These are phyloP conservation scores for Brassica incana DNA, from an alignment of 345 rosid species.

Conservation along the genomic window DNA sequence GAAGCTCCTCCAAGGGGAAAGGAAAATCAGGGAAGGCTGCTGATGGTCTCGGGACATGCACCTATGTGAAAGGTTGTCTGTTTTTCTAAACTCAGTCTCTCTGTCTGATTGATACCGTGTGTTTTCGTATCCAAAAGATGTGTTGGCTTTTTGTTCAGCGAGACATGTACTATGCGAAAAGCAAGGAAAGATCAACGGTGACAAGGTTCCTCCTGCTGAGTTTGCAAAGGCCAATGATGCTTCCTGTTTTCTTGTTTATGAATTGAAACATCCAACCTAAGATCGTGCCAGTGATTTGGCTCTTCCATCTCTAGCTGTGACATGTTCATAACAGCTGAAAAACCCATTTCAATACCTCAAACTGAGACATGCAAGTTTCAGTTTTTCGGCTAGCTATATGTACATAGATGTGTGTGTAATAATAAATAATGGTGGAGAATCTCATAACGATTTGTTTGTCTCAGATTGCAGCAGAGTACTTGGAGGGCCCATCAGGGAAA, in stretches of 20 bases:
- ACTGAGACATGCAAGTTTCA: background rate
- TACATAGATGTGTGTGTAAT: background rate
- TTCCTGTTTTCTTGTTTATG: background rate
- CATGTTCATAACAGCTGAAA: background rate
- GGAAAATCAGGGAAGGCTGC: conserved; percentile 83
- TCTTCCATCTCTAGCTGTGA: background rate
- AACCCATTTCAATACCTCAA: background rate
- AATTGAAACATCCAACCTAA: background rate
- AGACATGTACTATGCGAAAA: conserved; percentile 91
- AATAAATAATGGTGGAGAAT: background rate
- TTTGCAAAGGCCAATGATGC: conserved; percentile 70
- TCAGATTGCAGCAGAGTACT: conserved; percentile 89
- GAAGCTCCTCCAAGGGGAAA: conserved; percentile 80
- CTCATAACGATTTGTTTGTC: conserved; percentile 2
- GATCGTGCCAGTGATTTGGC: background rate
- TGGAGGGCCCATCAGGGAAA: conserved; percentile 95
- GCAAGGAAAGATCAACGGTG: conserved; percentile 95
- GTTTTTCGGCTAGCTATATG: background rate
- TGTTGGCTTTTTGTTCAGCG: conserved; percentile 40
- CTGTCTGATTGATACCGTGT: too few species aligned
- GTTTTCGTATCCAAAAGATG: too few species aligned
- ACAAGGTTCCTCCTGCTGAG: conserved; percentile 63
- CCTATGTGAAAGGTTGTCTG: conserved; percentile 79
- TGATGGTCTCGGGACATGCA: conserved; percentile 95
- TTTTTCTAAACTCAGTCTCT: background rate